phyloP scores from a whole-genome alignment of 2,329 filamentous ascomycete species.

The Penicillium sumatraense region DNA sequence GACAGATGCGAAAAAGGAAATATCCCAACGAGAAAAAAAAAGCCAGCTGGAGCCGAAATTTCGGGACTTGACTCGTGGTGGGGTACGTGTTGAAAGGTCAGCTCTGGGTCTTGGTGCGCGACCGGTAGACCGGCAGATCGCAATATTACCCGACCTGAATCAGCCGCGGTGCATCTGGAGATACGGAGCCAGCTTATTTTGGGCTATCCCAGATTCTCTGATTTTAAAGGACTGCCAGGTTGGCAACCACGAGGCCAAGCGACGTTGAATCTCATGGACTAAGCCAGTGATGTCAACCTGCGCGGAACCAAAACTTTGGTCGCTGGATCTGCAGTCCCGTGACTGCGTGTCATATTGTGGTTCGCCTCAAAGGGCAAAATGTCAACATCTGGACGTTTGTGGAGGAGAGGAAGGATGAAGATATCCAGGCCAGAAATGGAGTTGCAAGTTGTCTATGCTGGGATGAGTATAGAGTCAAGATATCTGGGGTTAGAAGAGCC shows the following conservation, averaged over 20 bases:
- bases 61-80: background rate
- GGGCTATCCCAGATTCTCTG: background rate
- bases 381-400: slow-evolving; percentile 2
- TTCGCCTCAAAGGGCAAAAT: background rate
- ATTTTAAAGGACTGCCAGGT: background rate
- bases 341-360: slow-evolving; percentile 8
- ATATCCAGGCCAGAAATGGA: background rate
- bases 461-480: background rate
- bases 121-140: slow-evolving; percentile 6
- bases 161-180: background rate
- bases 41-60: background rate
- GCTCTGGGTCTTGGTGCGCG: background rate
- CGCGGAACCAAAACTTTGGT: background rate
- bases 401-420: background rate
- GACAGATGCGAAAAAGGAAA: background rate
- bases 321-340: slow-evolving; percentile 18
- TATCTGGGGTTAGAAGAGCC: background rate
- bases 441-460: background rate
- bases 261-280: background rate
- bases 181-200: background rate
- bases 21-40: background rate
- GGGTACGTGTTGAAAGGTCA: slow-evolving; percentile 1
- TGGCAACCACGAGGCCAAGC: background rate
- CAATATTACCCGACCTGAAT: background rate
- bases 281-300: slow-evolving; percentile 18